Evolutionary conservation across 495 filamentous ascomycete species (phyloP).

Genomic region (Bombardia bombarda): DNA sequence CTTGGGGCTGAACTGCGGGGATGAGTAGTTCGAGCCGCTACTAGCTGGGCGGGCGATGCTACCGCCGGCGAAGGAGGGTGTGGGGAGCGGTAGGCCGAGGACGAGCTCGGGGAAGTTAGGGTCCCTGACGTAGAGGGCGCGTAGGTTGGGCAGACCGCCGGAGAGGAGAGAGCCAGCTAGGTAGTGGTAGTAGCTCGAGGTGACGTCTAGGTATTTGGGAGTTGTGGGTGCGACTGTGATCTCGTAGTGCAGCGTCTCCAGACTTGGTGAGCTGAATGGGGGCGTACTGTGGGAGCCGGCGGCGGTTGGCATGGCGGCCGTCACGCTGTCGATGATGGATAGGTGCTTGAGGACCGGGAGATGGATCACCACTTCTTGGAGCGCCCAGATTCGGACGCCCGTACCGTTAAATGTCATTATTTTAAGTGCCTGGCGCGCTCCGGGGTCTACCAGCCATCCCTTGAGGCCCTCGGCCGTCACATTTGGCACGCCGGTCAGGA

Average conservation of each 20-base stretch:
- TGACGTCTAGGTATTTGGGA: conserved; percentile 49
- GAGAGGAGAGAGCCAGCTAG: conserved; percentile 72
- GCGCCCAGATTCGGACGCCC: conserved; percentile 52
- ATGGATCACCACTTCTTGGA: conserved; percentile 55
- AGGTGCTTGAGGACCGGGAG: conserved; percentile 57
- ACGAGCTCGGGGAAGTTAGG: conserved; percentile 63
- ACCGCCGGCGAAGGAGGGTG: conserved; percentile 16
- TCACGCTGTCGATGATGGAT: conserved; percentile 57
- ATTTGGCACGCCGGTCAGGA: conserved; percentile 56
- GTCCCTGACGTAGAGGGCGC: conserved; percentile 77
- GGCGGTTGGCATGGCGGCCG: conserved; percentile 54
- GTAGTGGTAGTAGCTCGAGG: conserved; percentile 73
- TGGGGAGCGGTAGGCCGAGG: conserved; percentile 58
- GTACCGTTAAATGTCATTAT: conserved; percentile 59
- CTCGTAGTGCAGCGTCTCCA: conserved; percentile 72
- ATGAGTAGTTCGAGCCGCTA: conserved; percentile 1
- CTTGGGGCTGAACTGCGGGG: conserved; percentile 2
- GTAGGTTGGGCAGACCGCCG: conserved; percentile 64
- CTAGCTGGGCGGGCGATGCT: conserved; percentile 1
- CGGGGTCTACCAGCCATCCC: conserved; percentile 45
- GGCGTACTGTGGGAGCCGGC: conserved; percentile 42
- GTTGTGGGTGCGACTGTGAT: conserved; percentile 55
- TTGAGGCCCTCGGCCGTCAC: conserved; percentile 64
- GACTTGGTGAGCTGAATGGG: conserved; percentile 55
- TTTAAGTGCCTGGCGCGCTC: conserved; percentile 44